phyloP scores from a whole-genome alignment of 805 yeast species.

The Saccharomycopsis amapae region DNA sequence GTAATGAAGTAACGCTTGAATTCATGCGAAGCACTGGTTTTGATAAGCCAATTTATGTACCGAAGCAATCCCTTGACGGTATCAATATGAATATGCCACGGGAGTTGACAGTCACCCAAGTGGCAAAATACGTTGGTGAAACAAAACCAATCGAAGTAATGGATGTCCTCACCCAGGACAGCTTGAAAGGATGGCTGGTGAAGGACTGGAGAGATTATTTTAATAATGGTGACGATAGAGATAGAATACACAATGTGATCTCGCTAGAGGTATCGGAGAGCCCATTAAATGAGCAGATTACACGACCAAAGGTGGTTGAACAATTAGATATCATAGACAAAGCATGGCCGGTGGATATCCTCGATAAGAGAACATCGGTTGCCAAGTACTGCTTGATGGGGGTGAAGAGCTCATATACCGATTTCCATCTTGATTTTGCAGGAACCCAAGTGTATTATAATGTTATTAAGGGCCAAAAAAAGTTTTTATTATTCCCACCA shows the following conservation, averaged over 20 bases:
- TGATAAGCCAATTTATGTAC: constrained; percentile 41
- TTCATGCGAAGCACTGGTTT: constrained; percentile 32
- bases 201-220: constrained; percentile 72
- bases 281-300: constrained; percentile 40
- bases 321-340: constrained; percentile 61
- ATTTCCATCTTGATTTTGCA: constrained; percentile 87
- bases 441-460: constrained; percentile 91
- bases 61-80: constrained; percentile 29
- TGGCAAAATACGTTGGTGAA: constrained; percentile 54
- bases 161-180: constrained; percentile 81
- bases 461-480: constrained; percentile 65
- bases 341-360: constrained; percentile 44
- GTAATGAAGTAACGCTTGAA: constrained; percentile 32
- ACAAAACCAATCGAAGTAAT: constrained; percentile 68
- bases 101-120: constrained; percentile 45
- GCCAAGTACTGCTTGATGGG: constrained; percentile 83
- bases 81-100: constrained; percentile 46
- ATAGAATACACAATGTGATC: constrained; percentile 70
- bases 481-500: constrained; percentile 76
- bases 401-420: constrained; percentile 72
- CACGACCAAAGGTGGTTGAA: constrained; percentile 60
- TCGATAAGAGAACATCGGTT: constrained; percentile 43
- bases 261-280: constrained; percentile 70
- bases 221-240: constrained; percentile 40
- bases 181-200: constrained; percentile 54